Conservation (phyloP, 2,329 filamentous ascomycete species). For the Domatiomyces globalis region DNA sequence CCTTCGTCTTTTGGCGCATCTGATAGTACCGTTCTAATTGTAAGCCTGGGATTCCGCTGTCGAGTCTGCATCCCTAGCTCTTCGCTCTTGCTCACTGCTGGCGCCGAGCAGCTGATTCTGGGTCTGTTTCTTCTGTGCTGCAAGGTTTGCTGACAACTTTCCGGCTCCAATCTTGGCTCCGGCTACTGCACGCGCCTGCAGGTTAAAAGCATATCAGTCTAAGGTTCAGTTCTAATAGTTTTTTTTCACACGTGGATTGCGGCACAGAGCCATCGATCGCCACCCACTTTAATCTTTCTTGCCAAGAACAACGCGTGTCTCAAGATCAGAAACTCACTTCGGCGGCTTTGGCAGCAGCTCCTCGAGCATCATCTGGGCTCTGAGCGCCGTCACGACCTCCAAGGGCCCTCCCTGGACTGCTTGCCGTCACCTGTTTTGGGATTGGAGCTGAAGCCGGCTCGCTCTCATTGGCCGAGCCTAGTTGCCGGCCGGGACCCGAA, state of each 20-base stretch:
- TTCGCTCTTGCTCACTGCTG: constrained; percentile 51
- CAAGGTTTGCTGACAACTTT: constrained; percentile 56
- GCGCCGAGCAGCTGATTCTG: constrained; percentile 53
- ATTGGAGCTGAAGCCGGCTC: constrained; percentile 39
- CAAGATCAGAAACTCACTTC: constrained; percentile 48
- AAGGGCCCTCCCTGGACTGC: constrained; percentile 47
- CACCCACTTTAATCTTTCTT: background rate
- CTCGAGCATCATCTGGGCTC: constrained; percentile 43
- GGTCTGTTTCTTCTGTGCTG: constrained; percentile 63
- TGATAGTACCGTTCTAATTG: constrained; percentile 1
- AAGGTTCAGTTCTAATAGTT: background rate
- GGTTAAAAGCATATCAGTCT: background rate
- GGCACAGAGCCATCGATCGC: background rate
- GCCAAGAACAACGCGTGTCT: background rate
- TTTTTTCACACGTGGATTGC: background rate
- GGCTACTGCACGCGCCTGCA: constrained; percentile 51
- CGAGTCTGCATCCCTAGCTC: constrained; percentile 53
- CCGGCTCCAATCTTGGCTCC: constrained; percentile 40
- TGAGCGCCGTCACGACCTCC: constrained; percentile 37
- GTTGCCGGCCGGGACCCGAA: constrained; percentile 55
- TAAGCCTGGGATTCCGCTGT: constrained; percentile 38
- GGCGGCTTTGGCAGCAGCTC: constrained; percentile 65
- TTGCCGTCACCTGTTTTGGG: constrained; percentile 23
- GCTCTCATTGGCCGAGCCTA: constrained; percentile 41
- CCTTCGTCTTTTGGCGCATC: background rate